phyloP scores from a whole-genome alignment of 345 rosid genomes.

The Populus euphratica region DNA sequence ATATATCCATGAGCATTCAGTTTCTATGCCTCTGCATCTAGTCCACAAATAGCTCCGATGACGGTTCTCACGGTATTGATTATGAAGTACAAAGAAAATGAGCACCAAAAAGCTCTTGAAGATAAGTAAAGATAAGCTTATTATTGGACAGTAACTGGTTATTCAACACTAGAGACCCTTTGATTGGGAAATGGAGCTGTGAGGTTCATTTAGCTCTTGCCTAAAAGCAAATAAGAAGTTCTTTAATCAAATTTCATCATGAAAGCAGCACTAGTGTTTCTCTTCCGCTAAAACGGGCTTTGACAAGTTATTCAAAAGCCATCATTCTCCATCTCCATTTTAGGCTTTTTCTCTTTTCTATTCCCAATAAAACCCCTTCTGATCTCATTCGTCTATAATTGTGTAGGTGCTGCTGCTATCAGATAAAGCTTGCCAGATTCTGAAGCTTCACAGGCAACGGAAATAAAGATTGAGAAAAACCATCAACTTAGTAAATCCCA shows the following conservation, averaged over 20 bases:
- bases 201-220: not conserved
- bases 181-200: not conserved
- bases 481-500: constrained; percentile 27
- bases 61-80: not conserved
- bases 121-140: not conserved
- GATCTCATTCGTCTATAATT: not conserved
- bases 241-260: constrained; percentile 4
- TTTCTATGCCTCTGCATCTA: too few relatives aligned
- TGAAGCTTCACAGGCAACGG: constrained; percentile 2
- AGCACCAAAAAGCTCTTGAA: not conserved
- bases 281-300: not conserved
- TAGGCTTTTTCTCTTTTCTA: not conserved
- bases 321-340: not conserved
- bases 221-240: constrained; percentile 9
- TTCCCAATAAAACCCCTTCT: not conserved
- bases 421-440: constrained; percentile 5
- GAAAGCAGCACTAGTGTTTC: not conserved
- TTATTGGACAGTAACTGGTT: not conserved
- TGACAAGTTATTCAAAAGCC: not conserved
- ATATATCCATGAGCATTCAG: too few relatives aligned
- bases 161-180: not conserved
- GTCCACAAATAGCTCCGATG: too few relatives aligned
- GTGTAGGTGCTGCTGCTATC: not conserved
- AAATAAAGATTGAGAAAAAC: not conserved
- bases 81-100: not conserved